Evolutionary conservation across 2,329 filamentous ascomycete genomes (phyloP), one percentile per base, ranked within the genome.

Genomic region (Diplodia sapinea): DNA sequence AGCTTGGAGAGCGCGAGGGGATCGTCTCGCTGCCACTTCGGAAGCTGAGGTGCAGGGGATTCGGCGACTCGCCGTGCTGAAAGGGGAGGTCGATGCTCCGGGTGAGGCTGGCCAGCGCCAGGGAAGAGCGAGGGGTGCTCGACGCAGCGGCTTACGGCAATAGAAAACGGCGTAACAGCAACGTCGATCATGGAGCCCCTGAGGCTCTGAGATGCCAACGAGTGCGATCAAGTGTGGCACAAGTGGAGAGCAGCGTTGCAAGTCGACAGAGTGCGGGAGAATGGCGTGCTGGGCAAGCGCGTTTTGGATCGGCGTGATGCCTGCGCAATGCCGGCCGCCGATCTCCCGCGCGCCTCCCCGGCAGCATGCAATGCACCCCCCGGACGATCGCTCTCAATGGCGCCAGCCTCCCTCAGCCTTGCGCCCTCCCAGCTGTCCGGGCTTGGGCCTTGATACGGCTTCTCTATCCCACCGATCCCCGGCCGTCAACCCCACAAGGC

Each of bases 201-300:
- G 57, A 62, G 57, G 40, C 26, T n/a, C 40, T 36, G 40, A 49
- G 57, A 36, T 23, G 17, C 57, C 43, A 62, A 47, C 17, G 11
- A 50, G 5, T 29, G 57, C 23, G 17, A 12, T 17, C 15, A 33
- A 11, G 23, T 11, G 38, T 43, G 40, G 26, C 38, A n/a, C 23
- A 62, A 26, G 57, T 62, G 57, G 57, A 62, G 43, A 29, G 40
- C 40, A 29, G 40, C 2, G 9, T 62, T 20, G 26, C 40, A 50
- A 47, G 40, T 62, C 57, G 57, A 49, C 40, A 62, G 26, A 50
- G 31, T 6, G 40, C 29, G 26, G 40, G 12, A 15, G 26, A 49
- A 62, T 62, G 20, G 57, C 57, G 57, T 62, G 57, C 57, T 59
- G 57, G 40, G 40, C 40, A 43, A 20, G 57, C 23, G 40, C 26